Base-by-base conservation (phyloP, 176 grass and related monocot species). In the Carex parvula region DNA sequence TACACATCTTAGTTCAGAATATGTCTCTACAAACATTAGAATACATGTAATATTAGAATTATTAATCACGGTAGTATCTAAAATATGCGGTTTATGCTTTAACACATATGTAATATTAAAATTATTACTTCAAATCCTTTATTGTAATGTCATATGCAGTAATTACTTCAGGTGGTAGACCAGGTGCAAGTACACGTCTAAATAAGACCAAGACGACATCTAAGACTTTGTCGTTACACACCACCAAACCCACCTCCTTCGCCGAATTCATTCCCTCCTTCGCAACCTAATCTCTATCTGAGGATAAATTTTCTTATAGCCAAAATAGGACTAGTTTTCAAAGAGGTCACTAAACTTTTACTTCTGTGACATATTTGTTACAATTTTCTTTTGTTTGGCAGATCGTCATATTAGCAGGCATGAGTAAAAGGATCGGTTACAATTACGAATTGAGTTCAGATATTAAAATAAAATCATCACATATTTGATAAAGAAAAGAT, bases 131-230 rank as follows among this genome's bases (percentile, higher is more conserved):
- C 1, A 24, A 26, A 39, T 39, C 4, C 37, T 39, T 39, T 39
- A 39, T 39, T 39, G 37, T 39, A 6, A 39, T 39, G 37, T 39
- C 37, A 39, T 39, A 39, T 39, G 37, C 37, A 6, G 37, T 39
- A 6, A 15, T 18, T 3, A 42, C 16, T 54, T 29, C 29, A 13
- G 22, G 54, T 53, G 46, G 12, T 30, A 53, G 12, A 76, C 71
- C 46, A 76, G 48, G 71, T 81, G 15, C 56, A 81, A 17, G 79
- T 81, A 44, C 3, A 44, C 14, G 57, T 60, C 10, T 2, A 29
- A 66, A 82, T 62, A 66, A 82, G 80, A 50, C 80, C 80, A 62
- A 62, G 60, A 82, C 60, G 44, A 30, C 37, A 82, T 82, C 33
- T 82, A 24, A 64, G 80, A 82, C 80, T 65, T 21, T 32, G 80